Conservation (phyloP, 352 stramenopile genomes). For the Thraustochytrium striatum region DNA sequence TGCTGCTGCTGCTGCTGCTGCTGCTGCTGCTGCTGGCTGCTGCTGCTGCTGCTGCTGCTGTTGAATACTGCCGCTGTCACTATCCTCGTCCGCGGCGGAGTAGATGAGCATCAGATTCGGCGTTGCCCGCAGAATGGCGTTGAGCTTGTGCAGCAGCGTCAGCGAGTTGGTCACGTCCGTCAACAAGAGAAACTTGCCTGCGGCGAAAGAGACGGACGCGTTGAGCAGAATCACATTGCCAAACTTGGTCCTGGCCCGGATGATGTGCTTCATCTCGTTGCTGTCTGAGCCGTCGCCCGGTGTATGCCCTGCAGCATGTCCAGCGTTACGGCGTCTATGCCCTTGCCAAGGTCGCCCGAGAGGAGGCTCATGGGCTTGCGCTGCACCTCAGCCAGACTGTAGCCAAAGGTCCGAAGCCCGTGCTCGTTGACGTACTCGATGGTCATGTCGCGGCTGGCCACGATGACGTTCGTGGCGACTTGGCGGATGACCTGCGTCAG, state of each 20-base stretch:
- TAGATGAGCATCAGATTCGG: constrained; percentile 18
- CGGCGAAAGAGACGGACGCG: neutral
- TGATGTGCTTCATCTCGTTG: neutral
- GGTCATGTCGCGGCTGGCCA: neutral
- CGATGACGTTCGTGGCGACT: neutral
- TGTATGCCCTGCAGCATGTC: too few species aligned
- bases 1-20: too few species aligned
- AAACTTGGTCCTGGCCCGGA: constrained; percentile 10
- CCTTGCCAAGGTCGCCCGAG: too few species aligned
- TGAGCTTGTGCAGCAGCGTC: constrained; percentile 12
- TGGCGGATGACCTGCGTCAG: constrained; percentile 8
- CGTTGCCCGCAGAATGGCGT: constrained; percentile 12
- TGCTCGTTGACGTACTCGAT: constrained; percentile 18
- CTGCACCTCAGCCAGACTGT: neutral
- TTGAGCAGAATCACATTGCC: neutral
- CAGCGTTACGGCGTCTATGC: too few species aligned
- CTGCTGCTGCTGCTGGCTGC: too few species aligned
- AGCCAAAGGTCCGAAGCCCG: constrained; percentile 8
- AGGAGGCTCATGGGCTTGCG: too few species aligned
- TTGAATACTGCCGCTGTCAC: too few species aligned
- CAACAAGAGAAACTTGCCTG: neutral
- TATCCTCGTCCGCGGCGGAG: neutral
- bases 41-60: too few species aligned
- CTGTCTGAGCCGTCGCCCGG: too few species aligned
- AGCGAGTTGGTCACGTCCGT: constrained; percentile 8